A percentile compares a stretch with the other conserved stretches of the same genome.
These are phyloP conservation scores for Epichloe scottii DNA, from an alignment of 2,329 filamentous ascomycete species.

Conservation along the genomic window DNA sequence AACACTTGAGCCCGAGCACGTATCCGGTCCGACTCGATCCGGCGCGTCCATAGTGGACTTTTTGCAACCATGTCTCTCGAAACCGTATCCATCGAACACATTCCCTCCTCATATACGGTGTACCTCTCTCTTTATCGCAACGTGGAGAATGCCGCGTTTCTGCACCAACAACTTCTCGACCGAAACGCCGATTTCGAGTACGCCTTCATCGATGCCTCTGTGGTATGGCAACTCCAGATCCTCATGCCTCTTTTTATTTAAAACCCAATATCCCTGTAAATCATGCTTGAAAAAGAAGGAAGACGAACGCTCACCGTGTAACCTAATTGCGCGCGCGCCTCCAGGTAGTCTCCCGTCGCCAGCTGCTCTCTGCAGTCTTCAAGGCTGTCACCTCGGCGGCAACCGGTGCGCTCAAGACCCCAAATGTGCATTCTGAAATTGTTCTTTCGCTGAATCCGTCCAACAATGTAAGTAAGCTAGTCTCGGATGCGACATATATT, in stretches of 20 bases:
- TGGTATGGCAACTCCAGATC: constrained; percentile 38
- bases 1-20: neutral
- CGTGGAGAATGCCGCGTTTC: constrained; percentile 63
- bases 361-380: constrained; percentile 65
- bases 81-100: constrained; percentile 60
- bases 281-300: neutral
- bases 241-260: no score
- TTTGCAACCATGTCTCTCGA: constrained; percentile 33
- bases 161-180: constrained; percentile 73
- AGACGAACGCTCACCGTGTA: neutral
- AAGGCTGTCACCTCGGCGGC: constrained; percentile 58
- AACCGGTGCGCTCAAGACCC: constrained; percentile 54
- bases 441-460: constrained; percentile 70
- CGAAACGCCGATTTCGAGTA: constrained; percentile 84
- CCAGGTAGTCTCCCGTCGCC: constrained; percentile 58
- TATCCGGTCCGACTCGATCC: neutral
- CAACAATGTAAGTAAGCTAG: constrained; percentile 59
- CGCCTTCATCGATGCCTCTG: constrained; percentile 77
- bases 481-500: neutral
- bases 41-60: neutral
- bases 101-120: constrained; percentile 54
- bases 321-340: neutral
- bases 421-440: constrained; percentile 81
- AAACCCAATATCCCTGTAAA: neutral
- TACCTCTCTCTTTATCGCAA: constrained; percentile 65